These are phyloP conservation scores for Pythium monospermum DNA, from an alignment of 352 stramenopile genomes.

Conservation along the genomic window DNA sequence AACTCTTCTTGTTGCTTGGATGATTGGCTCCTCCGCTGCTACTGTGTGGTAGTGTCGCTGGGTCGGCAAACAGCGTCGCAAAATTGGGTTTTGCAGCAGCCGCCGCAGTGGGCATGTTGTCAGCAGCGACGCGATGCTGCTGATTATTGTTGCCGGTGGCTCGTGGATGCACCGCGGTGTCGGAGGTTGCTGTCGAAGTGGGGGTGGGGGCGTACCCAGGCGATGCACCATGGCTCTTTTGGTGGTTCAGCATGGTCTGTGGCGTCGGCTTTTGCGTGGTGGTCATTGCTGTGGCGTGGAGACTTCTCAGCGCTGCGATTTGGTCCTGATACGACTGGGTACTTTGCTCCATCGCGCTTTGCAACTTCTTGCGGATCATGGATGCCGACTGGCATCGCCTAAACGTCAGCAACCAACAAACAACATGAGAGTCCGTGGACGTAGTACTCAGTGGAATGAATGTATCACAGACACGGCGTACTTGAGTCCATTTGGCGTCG, in stretches of 20 bases:
- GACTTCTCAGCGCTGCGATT: slow-evolving; percentile 31
- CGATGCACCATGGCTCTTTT: not conserved
- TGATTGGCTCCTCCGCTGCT: slow-evolving; percentile 9
- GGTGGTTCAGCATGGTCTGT: slow-evolving; percentile 16
- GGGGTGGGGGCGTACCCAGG: too few relatives aligned
- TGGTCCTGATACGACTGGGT: slow-evolving; percentile 29
- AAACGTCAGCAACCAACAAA: too few relatives aligned
- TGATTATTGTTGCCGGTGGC: too few relatives aligned
- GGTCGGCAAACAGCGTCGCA: slow-evolving; percentile 16
- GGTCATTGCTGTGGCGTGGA: slow-evolving; percentile 13
- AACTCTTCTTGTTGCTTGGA: slow-evolving; percentile 1
- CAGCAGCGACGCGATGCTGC: not conserved
- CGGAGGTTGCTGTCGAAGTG: too few relatives aligned
- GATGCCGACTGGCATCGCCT: slow-evolving; percentile 69
- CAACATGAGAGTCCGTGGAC: not conserved
- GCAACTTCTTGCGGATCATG: slow-evolving; percentile 59
- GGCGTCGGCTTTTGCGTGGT: slow-evolving; percentile 24
- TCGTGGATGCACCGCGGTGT: too few relatives aligned
- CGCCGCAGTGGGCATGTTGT: not conserved
- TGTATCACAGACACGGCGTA: not conserved
- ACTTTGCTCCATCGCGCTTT: slow-evolving; percentile 48
- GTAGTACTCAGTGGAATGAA: not conserved
- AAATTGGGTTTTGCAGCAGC: slow-evolving; percentile 12
- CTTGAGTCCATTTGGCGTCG: slow-evolving; percentile 20
- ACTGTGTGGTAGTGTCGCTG: not conserved